Evolutionary conservation across 176 grass and related monocot species (phyloP), one percentile per base, ranked within the genome.

Genomic region (Rhynchospora breviuscula): DNA sequence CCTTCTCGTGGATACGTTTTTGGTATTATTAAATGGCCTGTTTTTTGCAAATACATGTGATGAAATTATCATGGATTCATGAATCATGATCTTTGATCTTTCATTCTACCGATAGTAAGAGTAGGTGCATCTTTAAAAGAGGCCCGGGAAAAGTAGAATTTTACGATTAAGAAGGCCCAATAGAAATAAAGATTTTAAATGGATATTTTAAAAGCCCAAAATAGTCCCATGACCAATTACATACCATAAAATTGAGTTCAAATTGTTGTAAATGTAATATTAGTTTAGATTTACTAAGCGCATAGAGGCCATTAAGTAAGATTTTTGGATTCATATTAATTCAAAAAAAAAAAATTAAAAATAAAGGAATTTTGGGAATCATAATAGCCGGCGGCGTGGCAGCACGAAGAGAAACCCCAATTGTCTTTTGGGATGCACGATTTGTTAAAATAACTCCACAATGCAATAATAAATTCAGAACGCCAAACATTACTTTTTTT

Each of bases 351-450:
- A 70, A 44, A 17, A 49, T 35, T 35, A 15, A 31, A 53, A 53
- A 54, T 45, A 45, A 70, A 45, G 5, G 9, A 19, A 22, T 43
- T 57, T 33, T 26, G 13, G 13, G 17, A 9, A 1, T 70, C 72
- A 76, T 53, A 22, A 75, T 74, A 52, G 47, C 19, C 10, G 49
- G 48, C 73, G 7, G 12, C 51, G 73, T 78, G 73, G 73, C 51
- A 78, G 73, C 49, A 78, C 49, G 73, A 78, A 78, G 51, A 78
- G 31, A 54, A 75, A 75, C 10, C 2, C 31, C n/a, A 52, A 48
- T 23, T 52, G n/a, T 61, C n/a, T 26, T 77, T 29, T 53, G 22
- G 72, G 22, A 7, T 48, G n/a, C 47, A 76, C 13, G 51, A 29
- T 77, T 25, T 3, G 15, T 53, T 77, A 77, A 77, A 77, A 29